Evolutionary conservation across 2,329 filamentous ascomycete species (phyloP).

Genomic region (Botrytis aclada): DNA sequence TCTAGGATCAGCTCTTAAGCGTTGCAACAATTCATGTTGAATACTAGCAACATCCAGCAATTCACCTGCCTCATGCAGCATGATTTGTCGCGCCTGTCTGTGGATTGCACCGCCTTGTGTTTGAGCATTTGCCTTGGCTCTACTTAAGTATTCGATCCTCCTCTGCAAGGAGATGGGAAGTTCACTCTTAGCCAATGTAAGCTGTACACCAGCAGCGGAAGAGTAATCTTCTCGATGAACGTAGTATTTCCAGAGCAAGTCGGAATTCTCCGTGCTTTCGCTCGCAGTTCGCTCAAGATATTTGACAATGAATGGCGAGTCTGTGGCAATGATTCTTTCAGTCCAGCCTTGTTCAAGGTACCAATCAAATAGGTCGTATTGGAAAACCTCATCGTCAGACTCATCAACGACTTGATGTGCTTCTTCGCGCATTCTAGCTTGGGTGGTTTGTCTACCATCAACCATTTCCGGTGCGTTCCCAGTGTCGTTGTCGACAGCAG

Average conservation of each 20-base stretch:
- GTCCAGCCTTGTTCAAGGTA: constrained; percentile 83
- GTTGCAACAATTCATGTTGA: constrained; percentile 84
- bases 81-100: constrained; percentile 76
- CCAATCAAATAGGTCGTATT: constrained; percentile 97
- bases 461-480: constrained; percentile 66
- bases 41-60: constrained; percentile 91
- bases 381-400: constrained; percentile 89
- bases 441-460: constrained; percentile 74
- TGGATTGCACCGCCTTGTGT: constrained; percentile 74
- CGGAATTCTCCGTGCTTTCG: constrained; percentile 73
- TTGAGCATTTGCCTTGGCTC: constrained; percentile 88
- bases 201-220: constrained; percentile 83
- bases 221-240: constrained; percentile 80
- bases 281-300: constrained; percentile 77
- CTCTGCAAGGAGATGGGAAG: constrained; percentile 78
- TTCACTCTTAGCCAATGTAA: constrained; percentile 76
- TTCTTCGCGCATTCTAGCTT: constrained; percentile 76
- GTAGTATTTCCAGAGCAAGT: constrained; percentile 91
- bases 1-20: constrained; percentile 69
- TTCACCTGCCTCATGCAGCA: constrained; percentile 81
- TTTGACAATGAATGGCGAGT: constrained; percentile 79
- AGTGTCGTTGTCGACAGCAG: constrained; percentile 70
- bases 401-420: constrained; percentile 87
- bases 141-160: constrained; percentile 83
- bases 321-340: constrained; percentile 79